A percentile compares a stretch with the other conserved stretches of the same genome.
phyloP scores from a whole-genome alignment of 2,329 filamentous ascomycete genomes.

The Phyllosticta ampelicida region DNA sequence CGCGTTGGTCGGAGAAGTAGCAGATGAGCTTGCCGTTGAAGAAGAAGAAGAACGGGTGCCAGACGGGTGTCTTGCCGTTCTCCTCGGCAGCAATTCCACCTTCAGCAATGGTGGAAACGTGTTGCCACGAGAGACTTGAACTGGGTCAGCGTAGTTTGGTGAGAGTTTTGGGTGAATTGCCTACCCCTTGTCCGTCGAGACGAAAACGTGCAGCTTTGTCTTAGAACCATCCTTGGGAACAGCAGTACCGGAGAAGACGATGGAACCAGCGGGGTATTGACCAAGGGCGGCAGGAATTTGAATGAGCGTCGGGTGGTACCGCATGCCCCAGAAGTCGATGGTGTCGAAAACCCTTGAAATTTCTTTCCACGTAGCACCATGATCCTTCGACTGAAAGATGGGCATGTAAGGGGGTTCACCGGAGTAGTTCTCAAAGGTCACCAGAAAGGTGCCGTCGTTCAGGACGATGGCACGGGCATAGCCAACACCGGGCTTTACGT shows the following conservation, averaged over 20 bases:
- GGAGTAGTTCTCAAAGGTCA: slow-evolving; percentile 46
- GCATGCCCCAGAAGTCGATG: slow-evolving; percentile 52
- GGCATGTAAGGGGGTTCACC: slow-evolving; percentile 36
- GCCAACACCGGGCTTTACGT: neutral
- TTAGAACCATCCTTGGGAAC: slow-evolving; percentile 48
- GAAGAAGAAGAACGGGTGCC: slow-evolving; percentile 58
- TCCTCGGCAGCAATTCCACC: slow-evolving; percentile 52
- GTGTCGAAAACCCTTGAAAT: slow-evolving; percentile 49
- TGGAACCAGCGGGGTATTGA: slow-evolving; percentile 49
- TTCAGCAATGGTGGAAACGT: slow-evolving; percentile 53
- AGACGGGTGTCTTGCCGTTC: slow-evolving; percentile 58
- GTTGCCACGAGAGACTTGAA: slow-evolving; percentile 48
- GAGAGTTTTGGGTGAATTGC: too few relatives aligned
- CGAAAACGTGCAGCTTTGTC: slow-evolving; percentile 61
- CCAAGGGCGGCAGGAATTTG: slow-evolving; percentile 49
- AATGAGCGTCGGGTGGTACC: slow-evolving; percentile 61
- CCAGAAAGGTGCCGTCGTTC: slow-evolving; percentile 29
- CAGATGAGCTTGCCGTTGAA: slow-evolving; percentile 49
- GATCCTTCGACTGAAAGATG: slow-evolving; percentile 37
- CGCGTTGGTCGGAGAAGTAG: slow-evolving; percentile 64
- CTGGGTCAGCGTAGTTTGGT: too few relatives aligned
- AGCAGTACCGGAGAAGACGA: slow-evolving; percentile 51
- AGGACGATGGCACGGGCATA: neutral
- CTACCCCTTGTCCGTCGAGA: slow-evolving; percentile 46
- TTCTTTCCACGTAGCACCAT: slow-evolving; percentile 48